These are phyloP conservation scores for Aspergillus niger DNA, from an alignment of 2,329 filamentous ascomycete species.

Conservation along the genomic window DNA sequence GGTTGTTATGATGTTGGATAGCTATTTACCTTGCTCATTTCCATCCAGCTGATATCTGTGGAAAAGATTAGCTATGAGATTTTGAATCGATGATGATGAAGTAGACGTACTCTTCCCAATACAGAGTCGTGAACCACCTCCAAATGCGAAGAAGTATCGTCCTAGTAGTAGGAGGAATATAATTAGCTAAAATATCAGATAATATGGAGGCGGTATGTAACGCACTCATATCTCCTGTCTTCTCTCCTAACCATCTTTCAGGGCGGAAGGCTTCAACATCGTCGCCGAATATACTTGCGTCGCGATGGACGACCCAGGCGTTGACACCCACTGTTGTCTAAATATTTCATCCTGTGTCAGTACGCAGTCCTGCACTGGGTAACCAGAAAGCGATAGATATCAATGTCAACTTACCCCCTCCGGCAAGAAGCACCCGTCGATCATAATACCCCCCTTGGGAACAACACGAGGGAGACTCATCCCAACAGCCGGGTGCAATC, in stretches of 20 bases:
- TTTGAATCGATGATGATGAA: accelerated
- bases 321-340: constrained; percentile 33
- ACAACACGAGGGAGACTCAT: constrained; percentile 29
- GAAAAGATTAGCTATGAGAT: too few relatives aligned
- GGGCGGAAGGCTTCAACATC: constrained; percentile 38
- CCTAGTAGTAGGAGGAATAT: background rate
- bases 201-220: too few relatives aligned
- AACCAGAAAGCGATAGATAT: too few relatives aligned
- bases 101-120: background rate
- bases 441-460: constrained; percentile 28
- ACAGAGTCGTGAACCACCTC: background rate
- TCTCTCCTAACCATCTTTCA: constrained; percentile 32
- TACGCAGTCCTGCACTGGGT: too few relatives aligned
- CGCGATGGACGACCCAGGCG: constrained; percentile 37
- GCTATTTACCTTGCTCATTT: background rate
- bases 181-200: background rate
- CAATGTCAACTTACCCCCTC: constrained; percentile 20
- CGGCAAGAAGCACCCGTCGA: constrained; percentile 26
- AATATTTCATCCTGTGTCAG: background rate
- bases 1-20: too few relatives aligned
- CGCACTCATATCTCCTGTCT: background rate
- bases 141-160: background rate
- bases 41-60: background rate
- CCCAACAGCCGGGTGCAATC: constrained; percentile 33
- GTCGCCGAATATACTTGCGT: constrained; percentile 32